phyloP scores from a whole-genome alignment of 257 asterid species.

The Leptodermis oblonga region DNA sequence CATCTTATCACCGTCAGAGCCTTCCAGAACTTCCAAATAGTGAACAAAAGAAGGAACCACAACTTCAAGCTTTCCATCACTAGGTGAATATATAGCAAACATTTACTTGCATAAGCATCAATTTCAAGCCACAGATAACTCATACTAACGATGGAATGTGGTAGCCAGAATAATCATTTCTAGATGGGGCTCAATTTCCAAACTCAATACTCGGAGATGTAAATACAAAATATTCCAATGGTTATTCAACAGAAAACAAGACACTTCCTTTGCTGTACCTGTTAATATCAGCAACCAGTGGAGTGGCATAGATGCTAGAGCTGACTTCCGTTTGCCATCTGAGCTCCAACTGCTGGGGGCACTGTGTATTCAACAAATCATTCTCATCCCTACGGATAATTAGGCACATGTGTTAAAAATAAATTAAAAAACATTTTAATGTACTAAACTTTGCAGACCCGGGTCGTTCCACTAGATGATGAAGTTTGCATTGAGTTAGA shows the following conservation, averaged over 20 bases:
- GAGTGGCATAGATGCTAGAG: constrained; percentile 92
- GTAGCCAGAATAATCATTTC: neutral
- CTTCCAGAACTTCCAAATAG: constrained; percentile 96
- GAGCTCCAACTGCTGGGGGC: constrained; percentile 94
- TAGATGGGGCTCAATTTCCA: neutral
- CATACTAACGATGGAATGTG: neutral
- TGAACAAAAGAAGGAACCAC: constrained; percentile 97
- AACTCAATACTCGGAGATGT: neutral
- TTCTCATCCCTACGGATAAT: constrained; percentile 75
- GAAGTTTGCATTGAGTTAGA: neutral
- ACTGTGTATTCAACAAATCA: constrained; percentile 81
- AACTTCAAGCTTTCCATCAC: constrained; percentile 98
- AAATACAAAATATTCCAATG: neutral
- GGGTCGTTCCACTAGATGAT: neutral
- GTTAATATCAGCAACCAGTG: constrained; percentile 92
- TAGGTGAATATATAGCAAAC: constrained; percentile 13
- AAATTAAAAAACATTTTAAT: constrained; percentile 4
- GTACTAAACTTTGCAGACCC: neutral
- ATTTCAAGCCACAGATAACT: neutral
- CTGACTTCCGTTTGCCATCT: constrained; percentile 99
- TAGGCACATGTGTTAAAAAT: neutral
- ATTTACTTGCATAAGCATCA: neutral
- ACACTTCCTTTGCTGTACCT: constrained; percentile 39
- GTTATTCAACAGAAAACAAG: neutral
- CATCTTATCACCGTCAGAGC: constrained; percentile 97